Conservation (phyloP, 2,329 filamentous ascomycete species). For the Lachnellula occidentalis region DNA sequence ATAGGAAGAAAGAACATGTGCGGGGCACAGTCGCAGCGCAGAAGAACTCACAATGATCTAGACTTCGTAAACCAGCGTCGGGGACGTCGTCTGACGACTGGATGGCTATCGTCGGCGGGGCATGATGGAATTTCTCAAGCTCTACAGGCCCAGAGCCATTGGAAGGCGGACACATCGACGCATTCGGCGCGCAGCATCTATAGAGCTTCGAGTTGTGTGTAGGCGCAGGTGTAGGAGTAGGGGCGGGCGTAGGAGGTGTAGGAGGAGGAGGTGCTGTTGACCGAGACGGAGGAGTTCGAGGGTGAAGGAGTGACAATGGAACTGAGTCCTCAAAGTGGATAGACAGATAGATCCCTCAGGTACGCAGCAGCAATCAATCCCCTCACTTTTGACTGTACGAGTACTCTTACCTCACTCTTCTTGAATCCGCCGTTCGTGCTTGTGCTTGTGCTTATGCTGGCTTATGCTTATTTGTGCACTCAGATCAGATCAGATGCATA, state of each 20-base stretch:
- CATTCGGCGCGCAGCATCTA: slow-evolving; percentile 27
- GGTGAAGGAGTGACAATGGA: slow-evolving; percentile 21
- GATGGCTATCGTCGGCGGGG: slow-evolving; percentile 27
- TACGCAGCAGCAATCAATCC: not conserved
- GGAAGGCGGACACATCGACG: slow-evolving; percentile 31
- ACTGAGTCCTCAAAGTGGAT: not conserved
- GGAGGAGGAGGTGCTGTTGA: too few relatives aligned
- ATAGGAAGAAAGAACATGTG: not conserved
- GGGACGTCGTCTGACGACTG: slow-evolving; percentile 32
- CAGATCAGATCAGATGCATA: too few relatives aligned
- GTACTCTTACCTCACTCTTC: not conserved
- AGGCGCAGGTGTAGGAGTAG: too few relatives aligned
- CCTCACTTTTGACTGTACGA: too few relatives aligned
- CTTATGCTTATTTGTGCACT: not conserved
- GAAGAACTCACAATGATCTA: slow-evolving; percentile 62
- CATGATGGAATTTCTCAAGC: slow-evolving; percentile 28
- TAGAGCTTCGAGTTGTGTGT: slow-evolving; percentile 2
- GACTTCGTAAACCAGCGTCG: slow-evolving; percentile 74
- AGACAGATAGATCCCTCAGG: not conserved
- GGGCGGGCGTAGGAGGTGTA: too few relatives aligned
- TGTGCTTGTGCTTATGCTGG: not conserved
- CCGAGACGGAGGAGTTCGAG: slow-evolving; percentile 1
- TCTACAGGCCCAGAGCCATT: slow-evolving; percentile 28
- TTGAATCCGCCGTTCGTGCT: not conserved
- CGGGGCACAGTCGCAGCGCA: not conserved